Conservation (phyloP, 2,329 filamentous ascomycete genomes). For the Alternaria viburni region DNA sequence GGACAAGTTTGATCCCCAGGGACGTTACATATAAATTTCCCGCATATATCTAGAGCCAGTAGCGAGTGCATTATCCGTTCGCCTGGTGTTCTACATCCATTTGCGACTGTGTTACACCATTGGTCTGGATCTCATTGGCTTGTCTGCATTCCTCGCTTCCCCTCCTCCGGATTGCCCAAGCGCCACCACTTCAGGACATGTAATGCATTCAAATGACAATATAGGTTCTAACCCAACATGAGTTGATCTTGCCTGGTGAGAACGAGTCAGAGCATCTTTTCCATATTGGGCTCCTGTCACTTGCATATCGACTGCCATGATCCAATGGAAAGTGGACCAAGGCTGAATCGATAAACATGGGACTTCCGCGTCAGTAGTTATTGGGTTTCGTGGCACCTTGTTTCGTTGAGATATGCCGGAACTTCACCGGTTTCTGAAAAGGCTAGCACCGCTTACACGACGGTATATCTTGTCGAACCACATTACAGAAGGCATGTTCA, state of each 20-base stretch:
- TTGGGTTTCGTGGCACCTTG: not conserved
- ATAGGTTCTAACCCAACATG: not conserved
- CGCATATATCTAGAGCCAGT: not conserved
- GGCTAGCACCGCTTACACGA: not conserved
- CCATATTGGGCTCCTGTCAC: not conserved
- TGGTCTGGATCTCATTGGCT: not conserved
- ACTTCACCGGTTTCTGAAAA: not conserved
- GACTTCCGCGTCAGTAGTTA: not conserved
- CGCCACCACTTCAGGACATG: not conserved
- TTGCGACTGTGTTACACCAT: not conserved
- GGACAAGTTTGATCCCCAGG: constrained; percentile 79
- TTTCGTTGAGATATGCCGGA: not conserved
- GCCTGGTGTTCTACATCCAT: not conserved
- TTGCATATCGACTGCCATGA: not conserved
- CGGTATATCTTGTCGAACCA: not conserved
- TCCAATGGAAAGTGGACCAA: not conserved
- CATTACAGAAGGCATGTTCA: not conserved
- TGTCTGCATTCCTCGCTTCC: not conserved
- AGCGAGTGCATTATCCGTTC: not conserved
- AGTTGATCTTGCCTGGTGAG: not conserved
- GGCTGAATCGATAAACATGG: not conserved
- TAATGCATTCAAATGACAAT: not conserved
- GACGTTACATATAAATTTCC: constrained; percentile 71
- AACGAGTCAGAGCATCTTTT: not conserved
- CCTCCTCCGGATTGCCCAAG: not conserved